phyloP scores from a whole-genome alignment of 78 protist genomes.

The Tieghemostelium lacteum region DNA sequence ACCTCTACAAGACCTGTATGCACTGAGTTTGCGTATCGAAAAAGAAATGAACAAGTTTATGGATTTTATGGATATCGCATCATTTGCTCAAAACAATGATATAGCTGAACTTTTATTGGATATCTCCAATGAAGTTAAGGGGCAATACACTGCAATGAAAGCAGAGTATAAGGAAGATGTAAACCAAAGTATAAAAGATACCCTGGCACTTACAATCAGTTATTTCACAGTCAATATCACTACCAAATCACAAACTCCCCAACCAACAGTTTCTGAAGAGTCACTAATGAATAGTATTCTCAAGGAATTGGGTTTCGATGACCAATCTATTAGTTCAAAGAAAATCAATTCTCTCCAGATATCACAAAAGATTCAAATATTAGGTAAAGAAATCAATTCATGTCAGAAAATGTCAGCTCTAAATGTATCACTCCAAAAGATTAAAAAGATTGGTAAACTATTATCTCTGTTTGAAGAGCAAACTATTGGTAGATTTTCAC shows the following conservation, averaged over 20 bases:
- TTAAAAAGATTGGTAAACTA: conserved; percentile 54
- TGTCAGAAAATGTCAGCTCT: not conserved
- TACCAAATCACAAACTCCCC: conserved; percentile 23
- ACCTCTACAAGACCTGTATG: conserved; percentile 52
- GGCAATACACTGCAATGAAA: not conserved
- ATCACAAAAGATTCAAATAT: not conserved
- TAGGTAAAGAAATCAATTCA: not conserved
- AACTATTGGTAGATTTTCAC: conserved; percentile 41
- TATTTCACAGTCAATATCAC: conserved; percentile 32
- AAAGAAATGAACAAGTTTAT: conserved; percentile 65
- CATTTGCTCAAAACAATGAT: conserved; percentile 65
- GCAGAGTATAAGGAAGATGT: not conserved
- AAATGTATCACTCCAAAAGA: not conserved
- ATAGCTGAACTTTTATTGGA: conserved; percentile 35
- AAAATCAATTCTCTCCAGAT: no score
- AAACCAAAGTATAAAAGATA: not conserved
- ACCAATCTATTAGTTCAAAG: not conserved
- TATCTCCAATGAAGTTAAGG: conserved; percentile 4
- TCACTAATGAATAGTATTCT: conserved; percentile 1
- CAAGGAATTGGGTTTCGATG: conserved; percentile 11
- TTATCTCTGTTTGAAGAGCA: conserved; percentile 42
- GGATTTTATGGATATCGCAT: conserved; percentile 73
- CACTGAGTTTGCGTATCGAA: conserved; percentile 31
- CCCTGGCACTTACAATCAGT: conserved; percentile 13
- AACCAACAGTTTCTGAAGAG: conserved; percentile 8